Conservation (phyloP, 192 early-diverging fungal species). For the Kappamyces sp. region DNA sequence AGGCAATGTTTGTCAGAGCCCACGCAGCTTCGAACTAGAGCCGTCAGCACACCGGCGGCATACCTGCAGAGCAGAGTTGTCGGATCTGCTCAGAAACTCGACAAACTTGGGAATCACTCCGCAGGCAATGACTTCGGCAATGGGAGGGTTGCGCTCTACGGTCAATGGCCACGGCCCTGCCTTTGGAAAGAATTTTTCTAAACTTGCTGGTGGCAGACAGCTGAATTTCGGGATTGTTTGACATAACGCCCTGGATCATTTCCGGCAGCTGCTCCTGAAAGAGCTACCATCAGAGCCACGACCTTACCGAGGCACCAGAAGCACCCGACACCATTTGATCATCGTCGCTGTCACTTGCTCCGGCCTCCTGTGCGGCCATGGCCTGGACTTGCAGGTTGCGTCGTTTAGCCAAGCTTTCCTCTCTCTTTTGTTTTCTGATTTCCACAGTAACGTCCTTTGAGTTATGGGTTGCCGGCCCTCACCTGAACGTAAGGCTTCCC, state of each 20-base stretch:
- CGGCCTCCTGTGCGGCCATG: constrained; percentile 44
- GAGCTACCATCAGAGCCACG: constrained; percentile 7
- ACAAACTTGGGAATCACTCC: constrained; percentile 93
- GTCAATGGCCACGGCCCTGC: constrained; percentile 16
- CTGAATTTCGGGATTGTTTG: constrained; percentile 72
- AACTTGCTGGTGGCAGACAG: constrained; percentile 77
- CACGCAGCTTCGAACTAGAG: constrained; percentile 94
- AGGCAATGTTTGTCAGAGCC: constrained; percentile 99
- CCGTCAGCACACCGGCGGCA: neutral
- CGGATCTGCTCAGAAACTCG: constrained; percentile 74
- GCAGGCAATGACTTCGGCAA: constrained; percentile 89
- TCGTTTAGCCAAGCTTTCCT: constrained; percentile 88
- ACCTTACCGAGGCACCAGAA: neutral
- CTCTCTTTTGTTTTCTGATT: constrained; percentile 92
- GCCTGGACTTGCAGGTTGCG: constrained; percentile 63
- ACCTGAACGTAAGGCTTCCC: too few relatives aligned
- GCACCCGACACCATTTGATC: constrained; percentile 8
- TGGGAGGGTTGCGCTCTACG: constrained; percentile 91
- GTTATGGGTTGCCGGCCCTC: too few relatives aligned
- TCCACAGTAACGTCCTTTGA: constrained; percentile 72
- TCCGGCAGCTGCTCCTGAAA: constrained; percentile 68
- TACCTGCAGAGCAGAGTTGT: constrained; percentile 79
- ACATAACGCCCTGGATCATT: constrained; percentile 77
- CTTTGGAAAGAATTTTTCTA: constrained; percentile 86
- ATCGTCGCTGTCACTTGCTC: constrained; percentile 73